These are phyloP conservation scores for Gossypium herbaceum DNA, from an alignment of 345 rosid genomes.

Conservation along the genomic window DNA sequence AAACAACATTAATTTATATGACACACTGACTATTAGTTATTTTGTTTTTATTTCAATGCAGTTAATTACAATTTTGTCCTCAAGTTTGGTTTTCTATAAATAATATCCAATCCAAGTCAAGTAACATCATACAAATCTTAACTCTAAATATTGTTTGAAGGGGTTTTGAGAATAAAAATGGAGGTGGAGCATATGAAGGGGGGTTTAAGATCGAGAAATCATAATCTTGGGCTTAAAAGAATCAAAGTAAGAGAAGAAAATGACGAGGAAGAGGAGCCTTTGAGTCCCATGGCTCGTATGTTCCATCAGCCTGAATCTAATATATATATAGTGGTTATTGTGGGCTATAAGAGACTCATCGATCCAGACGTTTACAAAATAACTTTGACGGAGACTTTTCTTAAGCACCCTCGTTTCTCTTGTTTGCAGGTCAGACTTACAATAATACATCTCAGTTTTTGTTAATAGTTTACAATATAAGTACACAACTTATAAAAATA, in stretches of 20 bases:
- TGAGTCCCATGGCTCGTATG: constrained; percentile 42
- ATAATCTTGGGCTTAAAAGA: not conserved
- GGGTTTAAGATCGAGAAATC: not conserved
- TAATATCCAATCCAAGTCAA: too few relatives aligned
- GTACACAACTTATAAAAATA: too few relatives aligned
- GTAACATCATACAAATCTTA: too few relatives aligned
- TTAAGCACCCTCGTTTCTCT: constrained; percentile 22
- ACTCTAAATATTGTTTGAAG: too few relatives aligned
- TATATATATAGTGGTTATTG: constrained; percentile 21
- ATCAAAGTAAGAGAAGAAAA: not conserved
- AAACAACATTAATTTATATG: too few relatives aligned
- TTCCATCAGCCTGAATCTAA: constrained; percentile 39
- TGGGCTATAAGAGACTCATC: constrained; percentile 20
- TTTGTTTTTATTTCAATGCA: too few relatives aligned
- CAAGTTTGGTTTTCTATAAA: too few relatives aligned
- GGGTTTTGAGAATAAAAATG: not conserved
- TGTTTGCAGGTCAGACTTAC: constrained; percentile 18
- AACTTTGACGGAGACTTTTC: not conserved
- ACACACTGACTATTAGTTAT: too few relatives aligned
- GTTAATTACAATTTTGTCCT: too few relatives aligned
- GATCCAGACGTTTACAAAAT: not conserved
- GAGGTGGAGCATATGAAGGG: not conserved
- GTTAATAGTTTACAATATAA: too few relatives aligned
- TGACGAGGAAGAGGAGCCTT: constrained; percentile 11
- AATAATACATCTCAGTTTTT: too few relatives aligned